A percentile compares a stretch with the other conserved stretches of the same genome.
Evolutionary conservation across 768 basidiomycete species (phyloP).

Genomic region (Auricularia sp.): DNA sequence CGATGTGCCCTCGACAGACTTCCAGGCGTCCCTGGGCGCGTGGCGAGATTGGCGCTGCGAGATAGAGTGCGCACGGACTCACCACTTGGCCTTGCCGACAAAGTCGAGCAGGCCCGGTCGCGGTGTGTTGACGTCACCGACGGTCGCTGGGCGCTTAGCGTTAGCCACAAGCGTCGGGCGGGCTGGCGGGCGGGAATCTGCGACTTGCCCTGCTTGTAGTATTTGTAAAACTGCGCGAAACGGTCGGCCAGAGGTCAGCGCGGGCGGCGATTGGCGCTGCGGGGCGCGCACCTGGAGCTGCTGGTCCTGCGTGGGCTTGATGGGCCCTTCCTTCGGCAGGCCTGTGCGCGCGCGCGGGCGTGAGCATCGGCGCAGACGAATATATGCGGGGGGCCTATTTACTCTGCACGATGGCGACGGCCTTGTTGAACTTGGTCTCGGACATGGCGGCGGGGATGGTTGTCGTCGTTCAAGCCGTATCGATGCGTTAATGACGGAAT

Average conservation of each 20-base stretch:
- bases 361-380: not conserved
- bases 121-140: constrained; percentile 58
- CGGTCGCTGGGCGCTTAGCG: constrained; percentile 38
- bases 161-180: not conserved
- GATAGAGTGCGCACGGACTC: constrained; percentile 13
- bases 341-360: constrained; percentile 24
- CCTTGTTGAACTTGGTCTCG: constrained; percentile 64
- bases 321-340: constrained; percentile 73
- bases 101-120: constrained; percentile 79
- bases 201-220: constrained; percentile 80
- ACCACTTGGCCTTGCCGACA: constrained; percentile 87
- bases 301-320: constrained; percentile 63
- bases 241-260: not conserved
- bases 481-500: not conserved
- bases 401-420: constrained; percentile 43
- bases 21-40: constrained; percentile 74
- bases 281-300: constrained; percentile 60
- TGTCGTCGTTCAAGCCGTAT: not conserved
- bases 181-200: not conserved
- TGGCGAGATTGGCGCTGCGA: constrained; percentile 7
- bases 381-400: not conserved
- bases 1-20: constrained; percentile 54
- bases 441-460: constrained; percentile 38
- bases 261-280: not conserved
- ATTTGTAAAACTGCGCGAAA: constrained; percentile 70